Percentiles rank a stretch among this genome's conserved stretches.
phyloP scores from a whole-genome alignment of 2,329 filamentous ascomycete species.

The Dryadomyces quercus-mongolicae region DNA sequence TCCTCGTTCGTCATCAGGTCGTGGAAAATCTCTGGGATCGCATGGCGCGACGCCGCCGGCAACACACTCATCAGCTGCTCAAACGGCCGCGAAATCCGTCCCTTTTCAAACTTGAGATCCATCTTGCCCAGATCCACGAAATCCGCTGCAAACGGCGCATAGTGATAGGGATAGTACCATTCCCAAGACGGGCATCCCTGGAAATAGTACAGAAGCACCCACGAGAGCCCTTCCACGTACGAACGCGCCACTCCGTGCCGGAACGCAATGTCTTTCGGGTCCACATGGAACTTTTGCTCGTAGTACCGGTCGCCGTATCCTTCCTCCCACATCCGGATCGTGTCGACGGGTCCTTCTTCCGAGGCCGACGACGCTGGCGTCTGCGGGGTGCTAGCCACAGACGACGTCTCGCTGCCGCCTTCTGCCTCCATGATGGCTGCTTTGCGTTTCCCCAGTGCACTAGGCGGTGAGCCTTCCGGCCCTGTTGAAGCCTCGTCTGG shows the following conservation, averaged over 20 bases:
- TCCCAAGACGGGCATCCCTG: slow-evolving; percentile 98
- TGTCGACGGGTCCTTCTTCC: slow-evolving; percentile 61
- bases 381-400: slow-evolving; percentile 37
- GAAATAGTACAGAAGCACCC: slow-evolving; percentile 95
- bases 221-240: slow-evolving; percentile 91
- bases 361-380: slow-evolving; percentile 31
- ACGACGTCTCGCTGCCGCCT: slow-evolving; percentile 52
- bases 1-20: slow-evolving; percentile 78
- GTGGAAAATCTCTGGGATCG: slow-evolving; percentile 80
- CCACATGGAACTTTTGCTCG: slow-evolving; percentile 85
- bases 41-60: slow-evolving; percentile 83
- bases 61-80: slow-evolving; percentile 98
- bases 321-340: slow-evolving; percentile 84
- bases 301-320: slow-evolving; percentile 96
- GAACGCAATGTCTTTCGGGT: slow-evolving; percentile 71
- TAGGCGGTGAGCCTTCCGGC: slow-evolving; percentile 9
- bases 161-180: slow-evolving; percentile 98
- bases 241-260: slow-evolving; percentile 76
- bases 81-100: slow-evolving; percentile 77
- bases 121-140: slow-evolving; percentile 75
- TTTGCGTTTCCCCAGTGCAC: slow-evolving; percentile 54
- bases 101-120: slow-evolving; percentile 71
- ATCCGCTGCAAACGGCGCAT: slow-evolving; percentile 92
- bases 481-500: too few species aligned
- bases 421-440: slow-evolving; percentile 64